Conservation (phyloP, 805 yeast species). For the Saccharomycopsis olivae region DNA sequence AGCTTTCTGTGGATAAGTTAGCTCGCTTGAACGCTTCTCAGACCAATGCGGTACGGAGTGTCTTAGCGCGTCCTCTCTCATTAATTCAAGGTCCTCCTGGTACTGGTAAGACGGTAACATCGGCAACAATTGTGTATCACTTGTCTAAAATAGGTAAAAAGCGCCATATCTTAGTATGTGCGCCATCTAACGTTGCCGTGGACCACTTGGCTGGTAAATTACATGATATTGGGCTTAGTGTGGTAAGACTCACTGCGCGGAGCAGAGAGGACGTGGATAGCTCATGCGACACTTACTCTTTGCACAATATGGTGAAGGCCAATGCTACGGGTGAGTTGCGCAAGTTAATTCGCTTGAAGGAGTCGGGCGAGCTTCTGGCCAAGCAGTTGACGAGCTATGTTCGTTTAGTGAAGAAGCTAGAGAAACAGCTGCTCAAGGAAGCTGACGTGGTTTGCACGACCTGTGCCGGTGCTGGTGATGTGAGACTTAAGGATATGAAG, state of each 20-base stretch:
- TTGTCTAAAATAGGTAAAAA: conserved; percentile 50
- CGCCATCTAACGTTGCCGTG: conserved; percentile 93
- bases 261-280: conserved; percentile 74
- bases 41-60: conserved; percentile 61
- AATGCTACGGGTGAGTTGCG: conserved; percentile 46
- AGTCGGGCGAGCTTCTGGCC: conserved; percentile 55
- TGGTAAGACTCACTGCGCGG: conserved; percentile 67
- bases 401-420: conserved; percentile 35
- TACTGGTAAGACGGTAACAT: conserved; percentile 91
- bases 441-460: conserved; percentile 85
- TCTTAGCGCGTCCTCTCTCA: conserved; percentile 60
- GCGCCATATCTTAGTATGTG: conserved; percentile 76
- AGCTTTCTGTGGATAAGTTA: conserved; percentile 54
- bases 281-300: conserved; percentile 43
- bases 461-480: conserved; percentile 87
- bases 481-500: conserved; percentile 39
- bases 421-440: conserved; percentile 35
- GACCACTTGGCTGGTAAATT: conserved; percentile 79
- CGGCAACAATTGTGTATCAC: conserved; percentile 80
- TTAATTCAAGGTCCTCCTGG: conserved; percentile 95
- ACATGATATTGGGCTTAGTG: conserved; percentile 59
- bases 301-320: conserved; percentile 41
- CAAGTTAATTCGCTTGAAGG: conserved; percentile 46
- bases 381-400: conserved; percentile 39
- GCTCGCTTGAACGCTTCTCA: conserved; percentile 71